Conservation (phyloP, 495 filamentous ascomycete species). For the Xylaria telfairii region DNA sequence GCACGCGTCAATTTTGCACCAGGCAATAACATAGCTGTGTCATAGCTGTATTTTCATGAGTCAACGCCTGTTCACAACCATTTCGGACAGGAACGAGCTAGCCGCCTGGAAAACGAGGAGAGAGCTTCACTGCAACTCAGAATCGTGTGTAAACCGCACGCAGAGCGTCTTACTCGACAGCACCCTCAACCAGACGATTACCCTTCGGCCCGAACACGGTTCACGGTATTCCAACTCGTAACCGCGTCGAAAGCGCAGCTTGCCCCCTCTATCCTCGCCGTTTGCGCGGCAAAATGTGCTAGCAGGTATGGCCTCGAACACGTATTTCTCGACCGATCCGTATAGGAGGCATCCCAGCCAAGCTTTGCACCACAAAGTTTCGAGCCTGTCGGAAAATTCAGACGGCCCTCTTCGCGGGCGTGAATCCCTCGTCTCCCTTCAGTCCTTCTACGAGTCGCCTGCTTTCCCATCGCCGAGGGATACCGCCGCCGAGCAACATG, state of each 20-base stretch:
- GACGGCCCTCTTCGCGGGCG: slow-evolving; percentile 40
- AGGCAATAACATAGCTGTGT: background rate
- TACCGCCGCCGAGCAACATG: slow-evolving; percentile 16
- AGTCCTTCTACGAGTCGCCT: slow-evolving; percentile 38
- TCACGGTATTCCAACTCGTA: background rate
- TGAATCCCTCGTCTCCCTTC: slow-evolving; percentile 51
- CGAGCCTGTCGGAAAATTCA: slow-evolving; percentile 47
- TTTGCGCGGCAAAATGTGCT: slow-evolving; percentile 8
- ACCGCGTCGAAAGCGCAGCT: background rate
- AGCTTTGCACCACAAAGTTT: slow-evolving; percentile 49
- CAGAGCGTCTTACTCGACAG: background rate
- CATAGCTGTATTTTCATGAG: background rate
- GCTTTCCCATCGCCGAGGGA: slow-evolving; percentile 18
- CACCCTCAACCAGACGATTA: background rate
- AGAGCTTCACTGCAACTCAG: background rate
- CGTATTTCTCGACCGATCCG: slow-evolving; percentile 24
- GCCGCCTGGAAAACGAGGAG: background rate
- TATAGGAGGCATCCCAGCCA: slow-evolving; percentile 34
- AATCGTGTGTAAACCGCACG: background rate
- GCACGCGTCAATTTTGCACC: background rate
- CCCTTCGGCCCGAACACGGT: background rate
- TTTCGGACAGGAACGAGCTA: background rate
- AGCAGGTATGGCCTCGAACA: slow-evolving; percentile 33
- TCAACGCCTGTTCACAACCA: background rate
- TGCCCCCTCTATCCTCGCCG: too few species aligned